Evolutionary conservation across 2,329 filamentous ascomycete genomes (phyloP).

Genomic region (Hypoxylon sp.): DNA sequence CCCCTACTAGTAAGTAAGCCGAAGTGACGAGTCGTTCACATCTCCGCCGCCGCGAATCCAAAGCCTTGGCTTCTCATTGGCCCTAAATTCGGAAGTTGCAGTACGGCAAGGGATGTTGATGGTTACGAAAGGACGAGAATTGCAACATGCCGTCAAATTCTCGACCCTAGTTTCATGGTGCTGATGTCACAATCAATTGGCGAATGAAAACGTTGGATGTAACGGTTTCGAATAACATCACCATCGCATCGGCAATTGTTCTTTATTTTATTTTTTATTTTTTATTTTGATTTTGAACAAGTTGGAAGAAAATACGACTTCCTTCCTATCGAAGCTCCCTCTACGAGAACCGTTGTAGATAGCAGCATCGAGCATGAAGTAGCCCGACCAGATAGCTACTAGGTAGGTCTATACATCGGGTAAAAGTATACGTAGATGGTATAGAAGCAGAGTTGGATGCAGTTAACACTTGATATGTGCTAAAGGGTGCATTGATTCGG

Average conservation of each 20-base stretch:
- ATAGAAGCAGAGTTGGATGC: constrained; percentile 9
- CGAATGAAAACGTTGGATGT: constrained; percentile 29
- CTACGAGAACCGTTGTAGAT: background rate
- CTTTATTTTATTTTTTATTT: constrained; percentile 8
- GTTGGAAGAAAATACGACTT: constrained; percentile 13
- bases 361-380: constrained; percentile 9
- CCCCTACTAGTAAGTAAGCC: constrained; percentile 11
- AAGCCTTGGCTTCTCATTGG: constrained; percentile 20
- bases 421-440: background rate
- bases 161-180: constrained; percentile 30
- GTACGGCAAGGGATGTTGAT: constrained; percentile 16
- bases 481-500: constrained; percentile 28
- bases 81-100: background rate
- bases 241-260: constrained; percentile 28
- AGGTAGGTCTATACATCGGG: background rate
- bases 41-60: constrained; percentile 5
- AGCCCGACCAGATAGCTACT: background rate
- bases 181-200: constrained; percentile 22
- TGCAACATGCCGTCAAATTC: constrained; percentile 24
- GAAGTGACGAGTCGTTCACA: constrained; percentile 28
- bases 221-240: constrained; percentile 38
- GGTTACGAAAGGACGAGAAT: constrained; percentile 17
- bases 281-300: background rate
- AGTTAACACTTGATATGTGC: constrained; percentile 22
- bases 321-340: constrained; percentile 29